Evolutionary conservation across 202 grass and related monocot species (phyloP).

Genomic region (Eragrostis tef): DNA sequence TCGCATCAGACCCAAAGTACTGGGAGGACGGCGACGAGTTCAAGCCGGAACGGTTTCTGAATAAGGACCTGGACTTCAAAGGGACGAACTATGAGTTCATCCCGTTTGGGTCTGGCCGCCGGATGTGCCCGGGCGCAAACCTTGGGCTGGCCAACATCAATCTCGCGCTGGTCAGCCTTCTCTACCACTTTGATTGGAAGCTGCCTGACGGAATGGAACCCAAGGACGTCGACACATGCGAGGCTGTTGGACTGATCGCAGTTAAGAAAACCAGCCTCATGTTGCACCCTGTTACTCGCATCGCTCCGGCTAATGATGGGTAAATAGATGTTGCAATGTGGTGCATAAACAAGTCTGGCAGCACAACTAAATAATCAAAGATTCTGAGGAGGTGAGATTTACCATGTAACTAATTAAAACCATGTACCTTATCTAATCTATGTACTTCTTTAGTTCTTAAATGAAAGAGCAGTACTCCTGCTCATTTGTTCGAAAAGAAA

Average conservation of each 20-base stretch:
- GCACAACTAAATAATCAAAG: no score
- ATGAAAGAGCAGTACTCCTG: no score
- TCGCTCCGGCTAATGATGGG: not conserved
- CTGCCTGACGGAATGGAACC: constrained; percentile 20
- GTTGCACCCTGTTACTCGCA: not conserved
- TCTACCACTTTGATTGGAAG: constrained; percentile 57
- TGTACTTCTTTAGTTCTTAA: no score
- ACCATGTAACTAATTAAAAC: no score
- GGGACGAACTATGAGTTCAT: constrained; percentile 45
- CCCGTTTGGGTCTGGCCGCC: constrained; percentile 47
- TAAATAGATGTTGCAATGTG: not conserved
- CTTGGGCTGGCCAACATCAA: constrained; percentile 40
- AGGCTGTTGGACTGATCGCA: not conserved
- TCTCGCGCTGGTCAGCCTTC: constrained; percentile 38
- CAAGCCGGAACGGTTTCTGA: constrained; percentile 54
- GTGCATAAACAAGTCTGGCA: no score
- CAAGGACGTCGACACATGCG: constrained; percentile 17
- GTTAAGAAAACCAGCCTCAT: not conserved
- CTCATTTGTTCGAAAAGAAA: no score
- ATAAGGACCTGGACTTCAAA: constrained; percentile 13
- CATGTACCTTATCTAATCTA: no score
- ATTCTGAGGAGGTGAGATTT: no score
- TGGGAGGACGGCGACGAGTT: constrained; percentile 53
- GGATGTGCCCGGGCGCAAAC: constrained; percentile 42
- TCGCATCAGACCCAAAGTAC: constrained; percentile 28